Evolutionary conservation across 345 rosid species (phyloP).

Genomic region (Euphorbia peplus): DNA sequence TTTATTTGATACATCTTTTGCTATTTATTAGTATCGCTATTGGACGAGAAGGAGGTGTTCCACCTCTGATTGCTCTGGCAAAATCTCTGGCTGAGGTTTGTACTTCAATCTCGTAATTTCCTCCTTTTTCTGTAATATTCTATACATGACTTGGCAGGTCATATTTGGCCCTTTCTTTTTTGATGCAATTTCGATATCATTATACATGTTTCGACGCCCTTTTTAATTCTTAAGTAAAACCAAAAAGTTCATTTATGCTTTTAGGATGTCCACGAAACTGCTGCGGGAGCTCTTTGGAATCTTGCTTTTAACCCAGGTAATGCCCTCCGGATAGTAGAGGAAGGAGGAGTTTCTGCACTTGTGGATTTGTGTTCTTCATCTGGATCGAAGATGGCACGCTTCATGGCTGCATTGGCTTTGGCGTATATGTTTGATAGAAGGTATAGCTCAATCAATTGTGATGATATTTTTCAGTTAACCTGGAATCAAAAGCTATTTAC

Average conservation of each 20-base stretch:
- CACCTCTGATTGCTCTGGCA: conserved; percentile 66
- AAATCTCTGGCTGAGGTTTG: conserved; percentile 65
- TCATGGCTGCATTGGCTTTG: conserved; percentile 45
- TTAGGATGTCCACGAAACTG: conserved; percentile 53
- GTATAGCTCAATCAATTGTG: conserved; percentile 9
- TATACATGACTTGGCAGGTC: not conserved
- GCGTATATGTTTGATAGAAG: conserved; percentile 43
- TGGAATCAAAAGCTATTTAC: not conserved
- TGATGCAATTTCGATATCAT: not conserved
- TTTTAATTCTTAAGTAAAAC: not conserved
- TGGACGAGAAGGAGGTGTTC: conserved; percentile 80
- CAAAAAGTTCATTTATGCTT: not conserved
- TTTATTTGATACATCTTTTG: conserved; percentile 1
- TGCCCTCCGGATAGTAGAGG: conserved; percentile 41
- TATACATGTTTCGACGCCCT: not conserved
- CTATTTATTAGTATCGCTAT: conserved; percentile 54
- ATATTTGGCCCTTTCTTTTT: not conserved
- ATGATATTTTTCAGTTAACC: no score
- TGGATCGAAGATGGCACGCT: conserved; percentile 41
- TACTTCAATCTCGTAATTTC: not conserved
- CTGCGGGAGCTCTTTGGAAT: conserved; percentile 53
- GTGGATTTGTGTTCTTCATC: conserved; percentile 40
- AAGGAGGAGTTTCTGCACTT: conserved; percentile 40
- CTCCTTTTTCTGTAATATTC: not conserved
- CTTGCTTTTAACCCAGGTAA: conserved; percentile 39